phyloP scores from a whole-genome alignment of 345 rosid species.

The Salix exigua region DNA sequence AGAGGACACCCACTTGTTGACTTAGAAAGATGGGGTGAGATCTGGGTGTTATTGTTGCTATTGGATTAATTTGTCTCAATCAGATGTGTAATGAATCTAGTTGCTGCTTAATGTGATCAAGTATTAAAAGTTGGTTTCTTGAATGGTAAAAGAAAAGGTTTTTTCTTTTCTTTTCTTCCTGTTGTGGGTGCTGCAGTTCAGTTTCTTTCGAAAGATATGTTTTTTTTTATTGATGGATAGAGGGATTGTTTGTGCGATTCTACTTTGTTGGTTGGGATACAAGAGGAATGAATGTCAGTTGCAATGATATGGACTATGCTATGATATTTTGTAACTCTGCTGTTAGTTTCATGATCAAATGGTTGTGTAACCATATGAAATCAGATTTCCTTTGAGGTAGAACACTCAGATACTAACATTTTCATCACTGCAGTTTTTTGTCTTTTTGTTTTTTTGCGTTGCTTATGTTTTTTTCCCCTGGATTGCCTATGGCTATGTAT shows the following conservation, averaged over 20 bases:
- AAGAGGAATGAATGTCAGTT: not conserved
- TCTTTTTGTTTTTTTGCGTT: not conserved
- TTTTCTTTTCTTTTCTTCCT: not conserved
- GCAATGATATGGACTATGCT: not conserved
- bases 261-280: not conserved
- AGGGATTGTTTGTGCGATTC: not conserved
- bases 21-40: conserved; percentile 19
- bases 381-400: not conserved
- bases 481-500: not conserved
- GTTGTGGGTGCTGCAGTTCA: not conserved
- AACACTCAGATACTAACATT: not conserved
- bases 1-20: conserved; percentile 10
- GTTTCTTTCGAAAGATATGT: not conserved
- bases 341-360: not conserved
- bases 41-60: conserved; percentile 18
- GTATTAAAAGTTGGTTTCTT: not conserved
- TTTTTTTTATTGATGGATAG: not conserved
- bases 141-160: not conserved
- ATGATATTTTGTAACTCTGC: not conserved
- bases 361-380: not conserved
- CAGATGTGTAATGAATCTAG: not conserved
- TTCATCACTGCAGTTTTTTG: not conserved
- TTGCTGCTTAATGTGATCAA: not conserved
- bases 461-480: not conserved
- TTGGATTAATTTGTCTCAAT: conserved; percentile 3